Evolutionary conservation across 1,139 yeast species (phyloP).

Genomic region (Meyerozyma sp.): DNA sequence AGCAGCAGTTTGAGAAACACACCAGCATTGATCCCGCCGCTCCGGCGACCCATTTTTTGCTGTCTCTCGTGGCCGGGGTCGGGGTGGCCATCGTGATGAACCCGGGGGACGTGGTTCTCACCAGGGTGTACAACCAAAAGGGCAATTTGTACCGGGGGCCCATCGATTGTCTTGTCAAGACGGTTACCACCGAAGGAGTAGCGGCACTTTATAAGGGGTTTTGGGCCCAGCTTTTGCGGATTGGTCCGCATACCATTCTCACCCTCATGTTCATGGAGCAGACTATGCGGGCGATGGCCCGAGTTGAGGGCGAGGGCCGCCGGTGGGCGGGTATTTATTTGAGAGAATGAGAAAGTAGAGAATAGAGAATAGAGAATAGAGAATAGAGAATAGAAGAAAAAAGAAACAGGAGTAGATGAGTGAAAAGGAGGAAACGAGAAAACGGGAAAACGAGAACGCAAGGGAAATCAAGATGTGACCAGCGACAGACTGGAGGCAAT

Average conservation of each 20-base stretch:
- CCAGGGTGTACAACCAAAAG: conserved; percentile 91
- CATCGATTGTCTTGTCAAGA: conserved; percentile 79
- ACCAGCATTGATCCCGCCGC: conserved; percentile 52
- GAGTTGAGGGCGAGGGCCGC: neutral
- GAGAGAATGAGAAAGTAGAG: neutral
- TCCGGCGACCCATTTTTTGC: conserved; percentile 62
- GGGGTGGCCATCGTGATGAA: conserved; percentile 96
- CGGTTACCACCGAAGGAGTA: conserved; percentile 78
- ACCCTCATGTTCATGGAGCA: conserved; percentile 95
- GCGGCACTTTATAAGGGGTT: conserved; percentile 91
- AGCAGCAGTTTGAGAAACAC: conserved; percentile 46
- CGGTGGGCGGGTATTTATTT: neutral
- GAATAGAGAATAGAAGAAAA: neutral
- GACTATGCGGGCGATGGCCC: conserved; percentile 57
- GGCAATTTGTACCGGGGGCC: conserved; percentile 85
- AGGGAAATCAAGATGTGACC: no score
- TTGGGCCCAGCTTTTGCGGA: conserved; percentile 84
- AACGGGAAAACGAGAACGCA: no score
- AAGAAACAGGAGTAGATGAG: neutral
- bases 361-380: neutral
- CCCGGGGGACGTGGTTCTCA: conserved; percentile 93
- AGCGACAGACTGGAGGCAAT: no score
- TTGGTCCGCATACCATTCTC: conserved; percentile 92
- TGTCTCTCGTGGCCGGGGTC: conserved; percentile 79
- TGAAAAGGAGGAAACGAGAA: neutral